Evolutionary conservation across 208 protist genomes (phyloP).

Genomic region (Trypanosoma melophagium): DNA sequence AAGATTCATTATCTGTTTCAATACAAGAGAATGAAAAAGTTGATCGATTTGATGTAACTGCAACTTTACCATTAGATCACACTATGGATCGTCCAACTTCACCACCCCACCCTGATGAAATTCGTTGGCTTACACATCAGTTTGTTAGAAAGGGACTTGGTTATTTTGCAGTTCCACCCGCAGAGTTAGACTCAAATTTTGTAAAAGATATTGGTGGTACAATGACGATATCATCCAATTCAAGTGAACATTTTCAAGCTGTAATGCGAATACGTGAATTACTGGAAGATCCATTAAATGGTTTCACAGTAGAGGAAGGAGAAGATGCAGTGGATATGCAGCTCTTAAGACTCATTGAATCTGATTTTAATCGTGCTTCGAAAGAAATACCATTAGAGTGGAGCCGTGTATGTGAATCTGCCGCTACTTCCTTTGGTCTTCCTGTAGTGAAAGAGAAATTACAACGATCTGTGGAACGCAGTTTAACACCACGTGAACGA

Average conservation of each 20-base stretch:
- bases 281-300: constrained; percentile 30
- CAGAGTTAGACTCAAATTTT: background rate
- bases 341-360: constrained; percentile 19
- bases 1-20: background rate
- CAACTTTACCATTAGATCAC: constrained; percentile 34
- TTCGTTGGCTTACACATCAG: constrained; percentile 44
- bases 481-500: constrained; percentile 47
- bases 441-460: constrained; percentile 30
- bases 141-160: constrained; percentile 49
- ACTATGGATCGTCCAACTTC: constrained; percentile 28
- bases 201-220: background rate
- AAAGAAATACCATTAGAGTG: background rate
- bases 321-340: constrained; percentile 19
- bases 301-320: constrained; percentile 8
- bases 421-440: background rate
- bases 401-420: background rate
- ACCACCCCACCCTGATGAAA: constrained; percentile 40
- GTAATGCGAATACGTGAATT: constrained; percentile 33
- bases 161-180: constrained; percentile 12
- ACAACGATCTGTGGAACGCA: constrained; percentile 41
- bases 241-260: constrained; percentile 23
- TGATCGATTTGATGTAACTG: background rate
- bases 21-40: background rate
- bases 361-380: constrained; percentile 2
- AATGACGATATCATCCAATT: background rate